These are phyloP conservation scores for Glycine tomentella DNA, from an alignment of 306 rosid genomes.

Conservation along the genomic window DNA sequence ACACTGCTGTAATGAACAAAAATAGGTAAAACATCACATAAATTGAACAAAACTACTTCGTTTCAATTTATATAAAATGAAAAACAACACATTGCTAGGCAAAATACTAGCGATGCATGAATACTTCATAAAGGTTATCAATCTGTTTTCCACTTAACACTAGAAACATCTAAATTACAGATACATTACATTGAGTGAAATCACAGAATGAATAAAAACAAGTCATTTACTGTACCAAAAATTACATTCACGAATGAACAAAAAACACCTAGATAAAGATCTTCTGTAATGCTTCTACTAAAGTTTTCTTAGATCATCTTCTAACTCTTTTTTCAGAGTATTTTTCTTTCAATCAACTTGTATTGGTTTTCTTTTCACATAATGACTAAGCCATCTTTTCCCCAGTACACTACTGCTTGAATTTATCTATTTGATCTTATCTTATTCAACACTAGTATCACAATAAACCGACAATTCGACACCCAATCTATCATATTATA, in stretches of 20 bases:
- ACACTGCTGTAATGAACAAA: conserved; percentile 49
- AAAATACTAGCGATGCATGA: conserved; percentile 1
- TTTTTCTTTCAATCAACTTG: neutral
- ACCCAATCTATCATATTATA: neutral
- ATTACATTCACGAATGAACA: neutral
- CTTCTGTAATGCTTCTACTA: neutral
- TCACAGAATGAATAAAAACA: conserved; percentile 6
- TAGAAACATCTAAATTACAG: conserved; percentile 11
- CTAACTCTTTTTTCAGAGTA: neutral
- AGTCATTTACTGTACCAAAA: neutral
- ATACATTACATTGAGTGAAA: neutral
- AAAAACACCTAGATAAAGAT: neutral
- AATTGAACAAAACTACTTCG: conserved; percentile 1
- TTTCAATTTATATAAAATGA: conserved; percentile 20
- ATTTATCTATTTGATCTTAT: neutral
- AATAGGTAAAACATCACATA: conserved; percentile 46
- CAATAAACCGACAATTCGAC: conserved; percentile 16
- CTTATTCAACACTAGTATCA: conserved; percentile 6
- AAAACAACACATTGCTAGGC: neutral
- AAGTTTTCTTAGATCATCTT: neutral
- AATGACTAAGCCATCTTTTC: neutral
- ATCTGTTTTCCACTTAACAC: conserved; percentile 9
- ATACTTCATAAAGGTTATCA: conserved; percentile 8
- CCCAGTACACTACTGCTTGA: conserved; percentile 11
- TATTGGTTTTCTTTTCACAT: neutral